Conservation (phyloP, 208 protist genomes). For the Naegleria gruberi region DNA sequence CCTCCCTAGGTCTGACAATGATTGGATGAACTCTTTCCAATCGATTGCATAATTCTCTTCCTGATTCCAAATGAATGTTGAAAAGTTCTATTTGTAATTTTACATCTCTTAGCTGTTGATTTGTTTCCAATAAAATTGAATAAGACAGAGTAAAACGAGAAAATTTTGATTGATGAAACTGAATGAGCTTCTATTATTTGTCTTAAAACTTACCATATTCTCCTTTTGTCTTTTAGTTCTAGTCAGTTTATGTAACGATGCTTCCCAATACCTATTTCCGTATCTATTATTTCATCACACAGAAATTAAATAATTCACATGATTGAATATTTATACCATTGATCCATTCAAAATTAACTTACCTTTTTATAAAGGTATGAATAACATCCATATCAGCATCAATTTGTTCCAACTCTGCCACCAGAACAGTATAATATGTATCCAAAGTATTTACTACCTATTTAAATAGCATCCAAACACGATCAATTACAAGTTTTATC, state of each 20-base stretch:
- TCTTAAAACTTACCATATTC: neutral
- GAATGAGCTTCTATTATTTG: too few species aligned
- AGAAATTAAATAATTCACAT: too few species aligned
- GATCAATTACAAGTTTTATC: too few species aligned
- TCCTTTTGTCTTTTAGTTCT: neutral
- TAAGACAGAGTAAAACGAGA: too few species aligned
- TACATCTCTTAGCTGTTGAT: neutral
- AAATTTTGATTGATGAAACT: too few species aligned
- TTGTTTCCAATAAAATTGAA: too few species aligned
- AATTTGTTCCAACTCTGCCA: neutral
- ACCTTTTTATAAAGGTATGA: neutral
- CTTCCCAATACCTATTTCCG: neutral
- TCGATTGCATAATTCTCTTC: neutral
- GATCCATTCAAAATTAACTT: too few species aligned
- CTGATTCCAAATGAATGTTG: neutral
- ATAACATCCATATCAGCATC: neutral
- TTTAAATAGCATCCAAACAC: too few species aligned
- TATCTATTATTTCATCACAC: neutral
- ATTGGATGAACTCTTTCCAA: conserved; percentile 6
- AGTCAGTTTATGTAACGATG: neutral
- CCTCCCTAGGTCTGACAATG: neutral
- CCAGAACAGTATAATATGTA: neutral
- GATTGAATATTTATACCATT: neutral
- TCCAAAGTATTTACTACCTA: neutral
- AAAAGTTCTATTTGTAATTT: conserved; percentile 20